Evolutionary conservation across 805 yeast species (phyloP), one percentile per base, ranked within the genome.

Genomic region (Metschnikowia dekortorum): DNA sequence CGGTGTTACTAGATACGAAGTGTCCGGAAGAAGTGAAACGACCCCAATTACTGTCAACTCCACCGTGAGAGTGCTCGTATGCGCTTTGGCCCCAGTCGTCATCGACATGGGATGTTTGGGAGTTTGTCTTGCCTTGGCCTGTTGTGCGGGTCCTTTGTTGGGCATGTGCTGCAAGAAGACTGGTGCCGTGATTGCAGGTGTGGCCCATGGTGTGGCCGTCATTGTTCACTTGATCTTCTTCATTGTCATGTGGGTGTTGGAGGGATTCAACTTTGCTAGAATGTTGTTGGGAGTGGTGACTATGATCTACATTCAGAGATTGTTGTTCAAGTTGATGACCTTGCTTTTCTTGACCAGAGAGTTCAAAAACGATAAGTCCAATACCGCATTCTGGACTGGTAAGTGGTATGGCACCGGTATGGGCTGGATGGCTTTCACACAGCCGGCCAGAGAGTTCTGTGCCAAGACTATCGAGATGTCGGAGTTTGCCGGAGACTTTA

Each of bases 371-470:
- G 97, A 92, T 73, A 89, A 85, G 66, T 78, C 98, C 35, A 94
- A 94, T 76, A 87, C 96, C 61, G 98, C 99, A 30, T 94, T 96
- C 95, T 94, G 99, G 99, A 88, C 96, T 51, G 99, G 99, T 80
- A 91, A 90, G 73, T 94, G 99, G 99, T 90, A 91, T 70, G 94
- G 96, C 52, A 78, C 88, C 53, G 94, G 96, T 65, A 74, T 92
- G 71, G 99, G 98, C 53, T 83, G 85, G 82, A 83, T 85, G 80
- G 96, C 97, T 18, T 81, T 87, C 79, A 85, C 98, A 33, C 98
- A 92, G 76, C 99, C 99, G 55, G 66, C 87, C 47, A 89, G 99
- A 79, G 99, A 94, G 76, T 89, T 89, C 65, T 79, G 83, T 63
- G 97, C 97, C 59, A 94, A 94, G 81, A 80, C 85, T 56, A 88